A percentile compares a stretch with the other conserved stretches of the same genome.
Conservation (phyloP, 139 green algal genomes). For the Coccomyxa sp. region DNA sequence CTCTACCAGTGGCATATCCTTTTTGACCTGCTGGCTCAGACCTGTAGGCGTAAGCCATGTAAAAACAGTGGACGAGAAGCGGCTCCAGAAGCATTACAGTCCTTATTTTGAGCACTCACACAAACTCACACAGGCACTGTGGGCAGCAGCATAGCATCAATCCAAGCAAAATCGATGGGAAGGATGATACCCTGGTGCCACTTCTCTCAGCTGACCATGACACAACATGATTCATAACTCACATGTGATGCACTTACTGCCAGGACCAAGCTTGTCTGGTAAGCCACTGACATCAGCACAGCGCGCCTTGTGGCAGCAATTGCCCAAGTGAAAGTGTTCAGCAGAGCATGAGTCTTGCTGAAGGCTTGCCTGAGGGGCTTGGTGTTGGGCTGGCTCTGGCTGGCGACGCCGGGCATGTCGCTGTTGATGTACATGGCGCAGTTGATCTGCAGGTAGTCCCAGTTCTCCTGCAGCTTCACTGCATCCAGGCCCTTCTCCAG, state of each 20-base stretch:
- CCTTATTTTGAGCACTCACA: no score
- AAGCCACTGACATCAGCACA: neutral
- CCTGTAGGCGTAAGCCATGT: no score
- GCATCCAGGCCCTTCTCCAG: slow-evolving; percentile 78
- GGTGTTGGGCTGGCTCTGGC: slow-evolving; percentile 53
- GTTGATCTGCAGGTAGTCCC: slow-evolving; percentile 92
- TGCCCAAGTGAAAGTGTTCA: neutral
- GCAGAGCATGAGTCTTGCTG: neutral
- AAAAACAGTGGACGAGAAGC: no score
- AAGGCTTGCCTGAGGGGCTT: slow-evolving; percentile 65
- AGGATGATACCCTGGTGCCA: no score
- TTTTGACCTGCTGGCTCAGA: no score
- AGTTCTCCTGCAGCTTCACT: slow-evolving; percentile 83
- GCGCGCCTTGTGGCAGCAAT: neutral
- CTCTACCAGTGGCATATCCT: neutral
- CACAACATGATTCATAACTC: neutral
- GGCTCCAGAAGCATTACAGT: no score
- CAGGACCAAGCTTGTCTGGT: neutral
- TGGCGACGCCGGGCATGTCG: slow-evolving; percentile 86
- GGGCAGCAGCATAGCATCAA: no score
- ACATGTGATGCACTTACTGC: neutral
- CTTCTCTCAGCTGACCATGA: no score
- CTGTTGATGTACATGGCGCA: slow-evolving; percentile 90
- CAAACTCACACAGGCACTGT: no score
- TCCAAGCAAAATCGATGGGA: no score